A percentile compares a stretch with the other conserved stretches of the same genome.
Conservation (phyloP, 164 flowering plant species). For the Stephania cephalantha region DNA sequence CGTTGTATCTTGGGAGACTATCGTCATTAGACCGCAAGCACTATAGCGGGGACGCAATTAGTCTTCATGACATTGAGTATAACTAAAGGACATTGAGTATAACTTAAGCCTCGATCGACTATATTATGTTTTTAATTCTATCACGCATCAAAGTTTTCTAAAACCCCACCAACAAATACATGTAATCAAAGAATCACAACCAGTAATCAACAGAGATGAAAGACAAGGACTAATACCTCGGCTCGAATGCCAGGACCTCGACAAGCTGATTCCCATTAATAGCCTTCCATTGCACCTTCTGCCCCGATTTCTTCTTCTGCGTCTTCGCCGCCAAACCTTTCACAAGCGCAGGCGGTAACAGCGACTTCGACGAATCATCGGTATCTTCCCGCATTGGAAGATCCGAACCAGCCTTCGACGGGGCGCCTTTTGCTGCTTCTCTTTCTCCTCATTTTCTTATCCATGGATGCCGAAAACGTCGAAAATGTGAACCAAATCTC, state of each 20-base stretch:
- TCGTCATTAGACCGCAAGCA: too few species aligned
- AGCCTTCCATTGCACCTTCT: conserved; percentile 92
- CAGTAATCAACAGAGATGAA: not conserved
- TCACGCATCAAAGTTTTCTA: too few species aligned
- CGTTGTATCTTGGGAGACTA: too few species aligned
- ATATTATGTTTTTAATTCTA: too few species aligned
- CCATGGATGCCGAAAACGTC: not conserved
- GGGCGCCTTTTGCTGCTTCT: not conserved
- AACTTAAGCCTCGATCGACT: too few species aligned
- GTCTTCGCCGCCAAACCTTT: conserved; percentile 30
- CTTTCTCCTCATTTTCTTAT: not conserved
- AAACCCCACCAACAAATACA: too few species aligned
- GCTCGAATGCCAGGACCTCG: conserved; percentile 69
- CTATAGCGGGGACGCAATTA: too few species aligned
- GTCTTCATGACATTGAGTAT: too few species aligned
- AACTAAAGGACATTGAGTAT: too few species aligned
- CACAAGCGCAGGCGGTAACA: conserved; percentile 13
- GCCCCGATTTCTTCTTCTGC: conserved; percentile 28
- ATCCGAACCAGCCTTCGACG: not conserved
- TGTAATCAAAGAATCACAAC: too few species aligned
- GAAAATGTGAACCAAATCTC: not conserved
- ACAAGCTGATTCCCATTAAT: conserved; percentile 65
- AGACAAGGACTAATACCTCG: conserved; percentile 46
- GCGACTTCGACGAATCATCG: conserved; percentile 19
- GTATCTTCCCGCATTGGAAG: conserved; percentile 10